Evolutionary conservation across 257 asterid species (phyloP), one percentile per base, ranked within the genome.

Genomic region (Ophiorrhiza pumila): DNA sequence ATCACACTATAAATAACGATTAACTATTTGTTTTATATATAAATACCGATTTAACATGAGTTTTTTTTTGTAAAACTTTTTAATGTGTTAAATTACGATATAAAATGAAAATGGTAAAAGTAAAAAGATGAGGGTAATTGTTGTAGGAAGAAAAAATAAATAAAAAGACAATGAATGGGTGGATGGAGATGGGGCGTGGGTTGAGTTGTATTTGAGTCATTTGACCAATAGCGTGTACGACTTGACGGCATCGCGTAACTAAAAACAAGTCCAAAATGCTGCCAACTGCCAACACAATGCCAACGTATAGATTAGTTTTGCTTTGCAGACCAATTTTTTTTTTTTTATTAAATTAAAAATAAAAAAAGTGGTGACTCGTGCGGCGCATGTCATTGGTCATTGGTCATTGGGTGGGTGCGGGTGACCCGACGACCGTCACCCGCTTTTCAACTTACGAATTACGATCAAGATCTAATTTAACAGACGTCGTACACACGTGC

Each of bases 401-500:
- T n/a, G n/a, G n/a, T n/a, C n/a, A n/a, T n/a, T n/a, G n/a, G n/a
- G n/a, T n/a, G n/a, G n/a, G n/a, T n/a, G n/a, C n/a, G n/a, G n/a
- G n/a, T n/a, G n/a, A n/a, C n/a, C n/a, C n/a, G n/a, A n/a, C n/a
- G n/a, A n/a, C n/a, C n/a, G n/a, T n/a, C n/a, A n/a, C n/a, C n/a
- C n/a, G n/a, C 47, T 29, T 10, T 61, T 29, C 18, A 32, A 39
- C 23, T 23, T 7, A 64, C 52, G 69, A 64, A 46, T 39, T 68
- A 0, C 31, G 46, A 68, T 43, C 37, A 8, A 0, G 77, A 56
- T 37, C 56, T 32, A 39, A 20, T 65, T 46, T 71, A 27, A 57
- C 52, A 61, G 52, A 32, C n/a, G 37, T 55, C 60, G 71, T 42
- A 64, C 83, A 71, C 82, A 81, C 83, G 80, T 81, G 82, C 80